Conservation (phyloP, 495 filamentous ascomycete species). For the Xylaria cubensis region DNA sequence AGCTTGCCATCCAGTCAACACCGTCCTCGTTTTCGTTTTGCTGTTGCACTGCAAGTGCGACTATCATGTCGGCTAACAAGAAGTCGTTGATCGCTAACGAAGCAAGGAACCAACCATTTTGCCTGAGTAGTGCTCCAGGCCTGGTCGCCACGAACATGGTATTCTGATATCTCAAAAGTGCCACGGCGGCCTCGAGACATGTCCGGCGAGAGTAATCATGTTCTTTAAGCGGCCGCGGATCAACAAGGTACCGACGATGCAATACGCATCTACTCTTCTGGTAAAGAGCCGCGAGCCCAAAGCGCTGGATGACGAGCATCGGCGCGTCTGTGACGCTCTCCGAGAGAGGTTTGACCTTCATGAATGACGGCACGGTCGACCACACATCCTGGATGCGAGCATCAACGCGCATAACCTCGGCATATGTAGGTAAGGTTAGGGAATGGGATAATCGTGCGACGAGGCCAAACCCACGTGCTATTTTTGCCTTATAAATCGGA, state of each 20-base stretch:
- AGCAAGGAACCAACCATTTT: conserved; percentile 52
- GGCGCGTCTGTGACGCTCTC: conserved; percentile 69
- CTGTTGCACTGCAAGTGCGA: conserved; percentile 51
- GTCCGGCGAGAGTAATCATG: conserved; percentile 71
- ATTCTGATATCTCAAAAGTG: conserved; percentile 60
- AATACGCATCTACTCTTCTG: conserved; percentile 76
- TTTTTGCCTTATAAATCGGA: conserved; percentile 51
- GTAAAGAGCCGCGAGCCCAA: conserved; percentile 73
- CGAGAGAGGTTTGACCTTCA: conserved; percentile 63
- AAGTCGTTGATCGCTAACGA: conserved; percentile 54
- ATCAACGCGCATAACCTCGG: conserved; percentile 72
- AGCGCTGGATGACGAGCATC: conserved; percentile 69
- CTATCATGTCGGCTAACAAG: conserved; percentile 54
- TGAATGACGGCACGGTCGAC: conserved; percentile 61
- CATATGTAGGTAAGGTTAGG: conserved; percentile 58
- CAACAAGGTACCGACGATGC: conserved; percentile 73
- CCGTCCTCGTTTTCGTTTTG: conserved; percentile 38
- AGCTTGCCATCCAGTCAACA: conserved; percentile 35
- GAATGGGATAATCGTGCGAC: conserved; percentile 50
- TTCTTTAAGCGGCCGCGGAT: conserved; percentile 61
- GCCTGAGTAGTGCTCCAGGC: conserved; percentile 47
- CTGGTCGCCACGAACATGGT: conserved; percentile 45
- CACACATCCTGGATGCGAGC: conserved; percentile 64
- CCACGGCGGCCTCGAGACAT: conserved; percentile 71
- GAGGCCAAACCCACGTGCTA: conserved; percentile 47